Base-by-base conservation (phyloP, 768 basidiomycete species). In the Tricholomella constricta region DNA sequence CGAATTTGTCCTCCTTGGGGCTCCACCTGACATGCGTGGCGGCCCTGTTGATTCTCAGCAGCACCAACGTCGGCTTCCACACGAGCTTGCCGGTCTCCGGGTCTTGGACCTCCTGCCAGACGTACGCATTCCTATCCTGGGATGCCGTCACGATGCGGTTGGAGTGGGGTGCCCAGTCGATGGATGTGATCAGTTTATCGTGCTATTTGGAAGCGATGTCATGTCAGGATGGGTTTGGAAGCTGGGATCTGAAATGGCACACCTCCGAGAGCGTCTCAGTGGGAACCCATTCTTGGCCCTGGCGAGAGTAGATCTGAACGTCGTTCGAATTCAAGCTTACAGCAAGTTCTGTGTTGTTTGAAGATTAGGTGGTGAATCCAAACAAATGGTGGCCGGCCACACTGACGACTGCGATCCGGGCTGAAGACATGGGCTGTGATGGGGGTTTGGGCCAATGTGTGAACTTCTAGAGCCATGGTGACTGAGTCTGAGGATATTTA, bases 91-190 rank as follows among this genome's bases (percentile, higher is more conserved):
- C 91, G 0, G 90, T 89, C 52, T 79, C 75, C 1, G 85, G 77
- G 61, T 94, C 89, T 25, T 82, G 77, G 8, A 82, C 82, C 66
- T 89, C 86, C 49, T 92, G 88, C 97, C 97, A 99, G 27, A 99
- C 97, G 65, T 99, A 99, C 32, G 97, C 96, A 67, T 99, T 99
- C 48, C 97, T 79, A 68, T 99, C 97, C 69, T 99, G 96, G n/a
- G 95, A 96, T 62, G 94, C 92, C 11, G 97, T 98, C 22, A 99
- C 96, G 72, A 99, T 96, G 40, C 92, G 89, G 73, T 98, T 98
- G 42, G 97, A 94, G 60, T 83, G 83, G 15, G 95, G 94, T 11
- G 95, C 97, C 97, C 97, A 99, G 69, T 98, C 95, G 69, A 99
- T 97, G 51, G 94, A 94, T 2, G 96, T 98, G 73, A 99, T 89